phyloP scores from a whole-genome alignment of 2,329 filamentous ascomycete species.

The Graphiopsis chlorocephala region DNA sequence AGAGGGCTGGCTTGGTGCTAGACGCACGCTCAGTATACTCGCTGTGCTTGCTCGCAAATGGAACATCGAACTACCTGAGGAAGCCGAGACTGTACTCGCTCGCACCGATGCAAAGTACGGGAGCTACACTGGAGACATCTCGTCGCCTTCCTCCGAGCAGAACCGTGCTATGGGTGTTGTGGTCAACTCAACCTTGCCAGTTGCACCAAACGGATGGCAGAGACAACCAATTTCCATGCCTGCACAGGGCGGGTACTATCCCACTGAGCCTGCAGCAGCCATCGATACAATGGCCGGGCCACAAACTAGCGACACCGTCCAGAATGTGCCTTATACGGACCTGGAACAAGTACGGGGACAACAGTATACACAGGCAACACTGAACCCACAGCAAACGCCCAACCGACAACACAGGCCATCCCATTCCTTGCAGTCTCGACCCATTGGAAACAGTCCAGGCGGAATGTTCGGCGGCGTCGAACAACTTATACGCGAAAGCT shows the following conservation, averaged over 20 bases:
- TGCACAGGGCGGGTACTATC: background rate
- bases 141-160: conserved; percentile 46
- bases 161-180: background rate
- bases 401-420: conserved; percentile 16
- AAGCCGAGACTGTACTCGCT: conserved; percentile 72
- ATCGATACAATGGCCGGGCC: background rate
- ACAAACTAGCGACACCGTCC: conserved; percentile 14
- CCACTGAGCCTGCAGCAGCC: background rate
- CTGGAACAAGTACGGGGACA: conserved; percentile 24
- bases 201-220: background rate
- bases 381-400: conserved; percentile 17
- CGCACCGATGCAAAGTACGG: conserved; percentile 80
- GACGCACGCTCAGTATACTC: conserved; percentile 79
- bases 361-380: conserved; percentile 26
- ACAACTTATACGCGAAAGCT: conserved; percentile 59
- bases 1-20: conserved; percentile 88
- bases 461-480: conserved; percentile 60
- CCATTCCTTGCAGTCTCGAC: conserved; percentile 21
- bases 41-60: conserved; percentile 84
- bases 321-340: conserved; percentile 24
- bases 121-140: conserved; percentile 60
- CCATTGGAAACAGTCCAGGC: conserved; percentile 41
- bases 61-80: conserved; percentile 81
- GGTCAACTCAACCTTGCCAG: background rate
- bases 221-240: background rate